Evolutionary conservation across 345 rosid species (phyloP).

Genomic region (Geranium rotundifolium): DNA sequence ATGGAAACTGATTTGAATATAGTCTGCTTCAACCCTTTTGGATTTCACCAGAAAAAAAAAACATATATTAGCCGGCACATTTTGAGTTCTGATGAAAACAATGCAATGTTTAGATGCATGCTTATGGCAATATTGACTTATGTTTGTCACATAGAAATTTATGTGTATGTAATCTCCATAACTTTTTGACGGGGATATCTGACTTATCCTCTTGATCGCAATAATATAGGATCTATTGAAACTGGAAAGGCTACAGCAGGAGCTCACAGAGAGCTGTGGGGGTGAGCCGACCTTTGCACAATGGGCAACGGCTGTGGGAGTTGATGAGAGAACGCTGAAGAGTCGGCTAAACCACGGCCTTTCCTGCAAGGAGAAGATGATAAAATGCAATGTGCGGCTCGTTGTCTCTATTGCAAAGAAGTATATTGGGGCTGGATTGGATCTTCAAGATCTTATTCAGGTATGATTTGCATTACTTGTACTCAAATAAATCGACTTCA

Average conservation of each 20-base stretch:
- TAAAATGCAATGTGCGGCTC: constrained; percentile 87
- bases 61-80: too few relatives aligned
- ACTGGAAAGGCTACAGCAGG: constrained; percentile 69
- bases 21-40: too few relatives aligned
- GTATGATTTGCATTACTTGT: constrained; percentile 17
- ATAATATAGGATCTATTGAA: constrained; percentile 57
- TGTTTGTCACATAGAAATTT: too few relatives aligned
- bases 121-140: too few relatives aligned
- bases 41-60: too few relatives aligned
- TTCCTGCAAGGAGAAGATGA: constrained; percentile 84
- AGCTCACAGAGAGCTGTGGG: constrained; percentile 58
- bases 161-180: too few relatives aligned
- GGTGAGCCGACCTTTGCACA: constrained; percentile 60
- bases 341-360: constrained; percentile 55
- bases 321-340: constrained; percentile 63
- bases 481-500: neutral
- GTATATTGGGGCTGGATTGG: constrained; percentile 84
- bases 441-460: constrained; percentile 95
- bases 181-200: too few relatives aligned
- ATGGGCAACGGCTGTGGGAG: constrained; percentile 94
- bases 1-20: too few relatives aligned
- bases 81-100: too few relatives aligned
- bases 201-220: too few relatives aligned
- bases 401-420: constrained; percentile 94
- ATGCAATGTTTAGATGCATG: too few relatives aligned